Base-by-base conservation (phyloP, 768 basidiomycete genomes). In the Boletus rex-veris region DNA sequence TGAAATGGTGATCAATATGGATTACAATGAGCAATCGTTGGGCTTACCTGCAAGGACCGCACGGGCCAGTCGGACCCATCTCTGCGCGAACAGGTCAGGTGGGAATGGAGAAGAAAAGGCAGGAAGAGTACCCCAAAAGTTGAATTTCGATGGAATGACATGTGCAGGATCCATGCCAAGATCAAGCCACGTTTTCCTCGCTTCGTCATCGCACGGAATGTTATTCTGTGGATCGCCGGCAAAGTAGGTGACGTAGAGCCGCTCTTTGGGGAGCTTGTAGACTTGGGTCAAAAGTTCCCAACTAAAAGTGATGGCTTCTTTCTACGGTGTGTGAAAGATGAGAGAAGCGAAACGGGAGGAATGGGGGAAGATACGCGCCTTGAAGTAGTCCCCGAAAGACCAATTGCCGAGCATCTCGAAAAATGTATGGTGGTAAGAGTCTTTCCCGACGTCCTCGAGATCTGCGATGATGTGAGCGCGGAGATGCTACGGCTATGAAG, bases 331-430 rank as follows among this genome's bases (percentile, higher is more conserved):
- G 49, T 45, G 48, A 54, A 54, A 41, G 35, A 15, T 41, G 36
- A 58, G 56, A 6, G 42, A 14, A 30, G 50, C 8, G 38, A n/a
- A n/a, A n/a, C n/a, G 33, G 21, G 35, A 42, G 42, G 14, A 24
- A 56, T 15, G 3, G 11, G 40, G 16, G 33, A 45, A n/a, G 37
- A 36, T 30, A 63, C 70, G 42, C 48, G 84, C 95, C 84, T 99
- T 99, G 85, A 99, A 99, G 77, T 99, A 99, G 72, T 99, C 95
- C 0, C 97, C 97, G 62, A 98, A 99, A 5, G 95, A 98, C 97
- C 97, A 99, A 71, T 99, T 99, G 37, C 97, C 97, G 58, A 99
- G 74, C 97, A 99, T 99, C 74, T 99, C 97, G 66, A 99, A 99
- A 75, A 96, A 95, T 2, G 92, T 97, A 67, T 96, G 90, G 65